phyloP scores from a whole-genome alignment of 306 rosid genomes.

The Macrotyloma uniflorum region DNA sequence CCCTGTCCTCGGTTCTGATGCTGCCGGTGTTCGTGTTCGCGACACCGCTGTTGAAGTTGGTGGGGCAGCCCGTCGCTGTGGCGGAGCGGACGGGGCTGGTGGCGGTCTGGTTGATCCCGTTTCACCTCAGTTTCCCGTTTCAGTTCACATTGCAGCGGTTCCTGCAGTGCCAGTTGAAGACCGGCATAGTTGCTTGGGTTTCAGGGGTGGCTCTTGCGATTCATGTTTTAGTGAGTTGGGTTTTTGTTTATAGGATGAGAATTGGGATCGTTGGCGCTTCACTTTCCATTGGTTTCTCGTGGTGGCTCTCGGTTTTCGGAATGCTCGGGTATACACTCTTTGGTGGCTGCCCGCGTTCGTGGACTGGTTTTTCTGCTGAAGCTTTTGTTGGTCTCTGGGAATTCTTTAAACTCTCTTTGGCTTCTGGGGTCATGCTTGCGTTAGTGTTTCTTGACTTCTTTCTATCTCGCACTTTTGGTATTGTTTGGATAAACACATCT shows the following conservation, averaged over 20 bases:
- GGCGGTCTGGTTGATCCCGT: conserved; percentile 64
- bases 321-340: conserved; percentile 51
- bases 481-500: not conserved
- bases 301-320: conserved; percentile 68
- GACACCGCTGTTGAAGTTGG: conserved; percentile 58
- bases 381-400: conserved; percentile 76
- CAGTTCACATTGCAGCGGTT: conserved; percentile 68
- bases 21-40: conserved; percentile 65
- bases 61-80: conserved; percentile 53
- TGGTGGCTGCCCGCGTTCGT: conserved; percentile 61
- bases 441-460: conserved; percentile 37
- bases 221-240: conserved; percentile 60
- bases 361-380: conserved; percentile 71
- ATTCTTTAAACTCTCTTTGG: conserved; percentile 63
- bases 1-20: conserved; percentile 48
- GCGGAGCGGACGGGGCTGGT: conserved; percentile 67
- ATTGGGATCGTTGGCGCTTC: conserved; percentile 64
- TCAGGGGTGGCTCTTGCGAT: conserved; percentile 51
- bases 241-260: conserved; percentile 49
- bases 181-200: conserved; percentile 54
- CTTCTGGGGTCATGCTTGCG: conserved; percentile 79
- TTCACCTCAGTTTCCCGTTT: conserved; percentile 71
- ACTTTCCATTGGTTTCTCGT: conserved; percentile 56
- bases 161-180: conserved; percentile 69
- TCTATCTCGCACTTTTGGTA: not conserved